These are phyloP conservation scores for Fusarium sp. DNA, from an alignment of 2,329 filamentous ascomycete species.

Conservation along the genomic window DNA sequence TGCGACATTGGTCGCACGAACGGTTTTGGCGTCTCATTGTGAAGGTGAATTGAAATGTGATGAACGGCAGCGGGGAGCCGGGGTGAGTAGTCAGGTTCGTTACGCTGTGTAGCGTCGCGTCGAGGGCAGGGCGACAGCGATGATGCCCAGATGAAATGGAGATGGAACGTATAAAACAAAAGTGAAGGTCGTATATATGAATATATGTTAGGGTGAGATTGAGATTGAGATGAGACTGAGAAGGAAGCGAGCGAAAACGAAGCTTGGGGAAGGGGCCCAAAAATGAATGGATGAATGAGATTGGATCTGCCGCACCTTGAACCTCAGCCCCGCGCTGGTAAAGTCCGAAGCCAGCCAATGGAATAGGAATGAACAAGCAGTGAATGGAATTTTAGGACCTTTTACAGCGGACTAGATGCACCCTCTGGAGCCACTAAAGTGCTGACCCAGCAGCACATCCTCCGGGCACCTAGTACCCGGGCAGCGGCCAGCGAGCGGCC, in stretches of 20 bases:
- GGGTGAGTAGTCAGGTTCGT: constrained; percentile 16
- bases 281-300: constrained; percentile 42
- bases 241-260: constrained; percentile 11
- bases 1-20: constrained; percentile 48
- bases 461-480: neutral
- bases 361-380: constrained; percentile 7
- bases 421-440: constrained; percentile 14
- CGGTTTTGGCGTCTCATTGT: constrained; percentile 48
- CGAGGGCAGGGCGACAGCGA: constrained; percentile 18
- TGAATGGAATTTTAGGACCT: constrained; percentile 13
- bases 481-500: constrained; percentile 5
- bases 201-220: constrained; percentile 14
- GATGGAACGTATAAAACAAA: neutral
- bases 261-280: constrained; percentile 30
- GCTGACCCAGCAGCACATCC: constrained; percentile 23
- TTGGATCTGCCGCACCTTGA: constrained; percentile 36
- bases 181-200: constrained; percentile 18
- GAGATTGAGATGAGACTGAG: constrained; percentile 34
- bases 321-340: constrained; percentile 29
- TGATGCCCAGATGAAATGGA: neutral
- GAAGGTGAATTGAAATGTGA: constrained; percentile 12
- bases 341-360: constrained; percentile 26
- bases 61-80: neutral
- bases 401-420: constrained; percentile 16
- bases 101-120: constrained; percentile 23